Conservation (phyloP, 1,139 yeast species). For the Sugiyamaella paludigena region DNA sequence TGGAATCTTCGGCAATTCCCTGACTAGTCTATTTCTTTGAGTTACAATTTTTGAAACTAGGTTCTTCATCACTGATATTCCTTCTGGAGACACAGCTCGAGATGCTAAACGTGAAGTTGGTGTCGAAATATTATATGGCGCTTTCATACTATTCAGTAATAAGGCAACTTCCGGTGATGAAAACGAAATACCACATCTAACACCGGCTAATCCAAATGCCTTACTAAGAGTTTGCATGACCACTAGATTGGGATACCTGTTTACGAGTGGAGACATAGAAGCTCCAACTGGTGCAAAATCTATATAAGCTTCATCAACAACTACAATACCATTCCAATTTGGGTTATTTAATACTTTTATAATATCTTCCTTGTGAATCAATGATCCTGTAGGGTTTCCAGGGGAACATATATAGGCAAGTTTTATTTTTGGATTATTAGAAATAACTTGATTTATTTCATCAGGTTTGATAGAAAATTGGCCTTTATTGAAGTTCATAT, state of each 20-base stretch:
- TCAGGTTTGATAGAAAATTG: conserved; percentile 66
- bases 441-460: conserved; percentile 52
- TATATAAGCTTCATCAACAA: conserved; percentile 92
- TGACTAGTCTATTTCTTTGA: conserved; percentile 56
- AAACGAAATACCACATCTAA: conserved; percentile 79
- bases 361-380: conserved; percentile 51
- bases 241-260: conserved; percentile 75
- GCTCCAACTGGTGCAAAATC: conserved; percentile 72
- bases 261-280: conserved; percentile 79
- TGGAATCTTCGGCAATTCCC: conserved; percentile 50
- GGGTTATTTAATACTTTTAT: conserved; percentile 51
- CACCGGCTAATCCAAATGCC: conserved; percentile 95
- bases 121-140: conserved; percentile 91
- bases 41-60: conserved; percentile 50
- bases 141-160: conserved; percentile 83
- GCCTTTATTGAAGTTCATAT: conserved; percentile 50
- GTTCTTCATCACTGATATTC: conserved; percentile 57
- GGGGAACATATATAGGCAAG: conserved; percentile 89
- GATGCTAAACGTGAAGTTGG: conserved; percentile 73
- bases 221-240: conserved; percentile 91
- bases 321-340: conserved; percentile 73
- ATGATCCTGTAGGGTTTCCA: conserved; percentile 92
- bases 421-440: conserved; percentile 60
- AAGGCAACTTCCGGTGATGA: conserved; percentile 58
- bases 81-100: conserved; percentile 63